phyloP scores from a whole-genome alignment of 2,329 filamentous ascomycete species.

The Hymenoscyphus fraxineus region DNA sequence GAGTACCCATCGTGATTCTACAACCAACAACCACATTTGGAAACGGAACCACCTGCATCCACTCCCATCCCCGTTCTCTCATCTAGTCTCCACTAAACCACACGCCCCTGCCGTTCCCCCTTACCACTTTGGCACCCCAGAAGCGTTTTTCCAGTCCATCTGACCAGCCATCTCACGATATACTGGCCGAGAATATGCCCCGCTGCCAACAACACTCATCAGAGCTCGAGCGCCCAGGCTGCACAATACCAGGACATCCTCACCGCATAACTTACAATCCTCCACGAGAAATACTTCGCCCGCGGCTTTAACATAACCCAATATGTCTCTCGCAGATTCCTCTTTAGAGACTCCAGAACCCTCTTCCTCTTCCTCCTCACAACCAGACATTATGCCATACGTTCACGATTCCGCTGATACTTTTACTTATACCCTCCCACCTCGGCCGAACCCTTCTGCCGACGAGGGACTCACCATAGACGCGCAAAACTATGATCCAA shows the following conservation, averaged over 20 bases:
- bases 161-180: slow-evolving; percentile 18
- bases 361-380: background rate
- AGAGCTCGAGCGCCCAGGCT: slow-evolving; percentile 23
- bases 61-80: background rate
- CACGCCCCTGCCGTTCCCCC: background rate
- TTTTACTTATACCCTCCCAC: slow-evolving; percentile 29
- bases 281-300: background rate
- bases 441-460: slow-evolving; percentile 32
- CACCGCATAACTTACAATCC: background rate
- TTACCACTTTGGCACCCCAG: background rate
- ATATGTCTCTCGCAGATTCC: slow-evolving; percentile 20
- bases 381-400: slow-evolving; percentile 15
- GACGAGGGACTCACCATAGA: slow-evolving; percentile 30
- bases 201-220: slow-evolving; percentile 19
- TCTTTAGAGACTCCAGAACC: slow-evolving; percentile 1
- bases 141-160: slow-evolving; percentile 15
- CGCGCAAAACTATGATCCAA: slow-evolving; percentile 24
- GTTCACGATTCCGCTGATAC: slow-evolving; percentile 33
- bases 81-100: background rate
- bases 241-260: slow-evolving; percentile 11
- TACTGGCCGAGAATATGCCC: slow-evolving; percentile 30
- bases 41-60: background rate
- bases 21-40: background rate
- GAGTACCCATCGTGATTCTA: no score
- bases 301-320: background rate